Base-by-base conservation (phyloP, 2,329 filamentous ascomycete species). In the Calonectria hawksworthii region DNA sequence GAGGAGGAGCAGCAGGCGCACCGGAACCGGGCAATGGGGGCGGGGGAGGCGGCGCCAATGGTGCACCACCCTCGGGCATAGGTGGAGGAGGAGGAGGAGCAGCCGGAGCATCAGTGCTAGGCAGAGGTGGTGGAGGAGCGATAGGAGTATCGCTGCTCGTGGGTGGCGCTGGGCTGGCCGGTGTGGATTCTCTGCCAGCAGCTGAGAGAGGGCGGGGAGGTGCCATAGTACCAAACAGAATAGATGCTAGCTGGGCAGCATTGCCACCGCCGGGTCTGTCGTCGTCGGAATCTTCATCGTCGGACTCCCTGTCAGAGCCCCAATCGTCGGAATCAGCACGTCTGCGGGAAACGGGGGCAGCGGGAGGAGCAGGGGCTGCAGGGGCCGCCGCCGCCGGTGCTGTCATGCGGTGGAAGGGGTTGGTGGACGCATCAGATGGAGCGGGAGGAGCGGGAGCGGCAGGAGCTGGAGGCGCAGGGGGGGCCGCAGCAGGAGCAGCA, bases 141-240 rank as follows among this genome's bases (percentile, higher is more conserved):
- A 82, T 86, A 72, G 83, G 86, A 72, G 84, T 85, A 74, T 85
- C 86, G 81, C 81, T 87, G 63, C 78, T 86, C 13, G 83, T 83
- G 10, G 85, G 83, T 23, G 81, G 83, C n/a, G 81, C 83, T 41
- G 85, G 85, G 72, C 84, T 86, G 10, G 81, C 76, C 21, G 86
- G 83, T 23, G 87, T 83, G 11, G 88, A 88, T 80, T 94, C 94
- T 78, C 94, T 93, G 70, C 94, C 95, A 84, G 95, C 92, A 9
- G 95, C 94, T 26, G 95, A 98, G 56, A 98, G 86, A 36, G 96
- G 96, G 67, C 96, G 93, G 18, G 97, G 96, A 50, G 97, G 96
- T 13, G 92, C 96, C 96, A 99, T 99, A 67, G 96, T 98, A 74
- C 97, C 96, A 83, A 99, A 99, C 26, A 99, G 90, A 75, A 98